Percentiles rank a stretch among this genome's conserved stretches.
Conservation (phyloP, 139 green algal genomes). For the Medakamo hakoo region DNA sequence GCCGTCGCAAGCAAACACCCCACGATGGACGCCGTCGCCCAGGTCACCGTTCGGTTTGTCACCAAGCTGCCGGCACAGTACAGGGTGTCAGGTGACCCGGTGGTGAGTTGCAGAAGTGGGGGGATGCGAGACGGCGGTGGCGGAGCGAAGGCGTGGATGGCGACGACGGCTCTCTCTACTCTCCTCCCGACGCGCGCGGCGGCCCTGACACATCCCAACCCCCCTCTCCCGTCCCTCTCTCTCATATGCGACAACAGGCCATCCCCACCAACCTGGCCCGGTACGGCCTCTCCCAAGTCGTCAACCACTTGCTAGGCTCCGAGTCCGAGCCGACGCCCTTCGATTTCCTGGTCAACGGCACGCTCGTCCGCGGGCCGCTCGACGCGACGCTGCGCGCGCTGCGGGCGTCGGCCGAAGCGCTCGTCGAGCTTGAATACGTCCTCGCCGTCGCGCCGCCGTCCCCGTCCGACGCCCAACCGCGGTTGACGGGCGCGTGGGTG, state of each 20-base stretch:
- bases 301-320: conserved; percentile 78
- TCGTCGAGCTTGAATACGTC: conserved; percentile 82
- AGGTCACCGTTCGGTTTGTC: conserved; percentile 62
- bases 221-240: neutral
- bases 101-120: conserved; percentile 31
- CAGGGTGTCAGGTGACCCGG: conserved; percentile 44
- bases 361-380: conserved; percentile 70
- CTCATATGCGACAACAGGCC: conserved; percentile 36
- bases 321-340: conserved; percentile 68
- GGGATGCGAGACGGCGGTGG: too few relatives aligned
- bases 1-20: too few relatives aligned
- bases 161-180: neutral
- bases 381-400: conserved; percentile 49
- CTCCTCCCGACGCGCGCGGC: neutral
- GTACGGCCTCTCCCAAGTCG: conserved; percentile 86
- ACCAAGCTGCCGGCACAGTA: conserved; percentile 62
- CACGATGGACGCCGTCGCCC: too few relatives aligned
- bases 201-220: neutral
- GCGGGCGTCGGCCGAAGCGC: conserved; percentile 30
- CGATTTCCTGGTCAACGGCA: conserved; percentile 81
- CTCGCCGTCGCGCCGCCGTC: conserved; percentile 66
- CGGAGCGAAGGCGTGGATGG: neutral
- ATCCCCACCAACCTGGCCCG: conserved; percentile 73
- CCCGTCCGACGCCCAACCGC: conserved; percentile 18
- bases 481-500: neutral